Evolutionary conservation across 2,329 filamentous ascomycete species (phyloP), one percentile per base, ranked within the genome.

Genomic region (Penicillium sp.): DNA sequence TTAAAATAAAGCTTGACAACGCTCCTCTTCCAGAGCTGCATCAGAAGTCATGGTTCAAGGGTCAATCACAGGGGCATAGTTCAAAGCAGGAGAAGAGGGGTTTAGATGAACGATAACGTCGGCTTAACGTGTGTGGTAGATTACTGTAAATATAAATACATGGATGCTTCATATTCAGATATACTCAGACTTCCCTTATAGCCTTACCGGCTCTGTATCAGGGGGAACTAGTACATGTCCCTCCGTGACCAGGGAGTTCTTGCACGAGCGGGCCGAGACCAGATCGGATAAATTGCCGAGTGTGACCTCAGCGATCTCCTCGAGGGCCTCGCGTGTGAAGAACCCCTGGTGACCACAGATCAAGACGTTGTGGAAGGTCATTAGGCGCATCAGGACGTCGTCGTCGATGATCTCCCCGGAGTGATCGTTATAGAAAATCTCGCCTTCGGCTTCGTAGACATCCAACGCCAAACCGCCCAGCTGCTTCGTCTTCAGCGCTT

Each of bases 311-410:
- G 82, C 76, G 58, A 85, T 86, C 66, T 84, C 81, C 7, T 70
- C 69, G 43, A 86, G 67, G 1, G 83, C 83, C 67, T 85, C 82
- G 31, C 77, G 69, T 5, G 82, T 85, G 58, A 86, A 83, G 68
- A 85, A 86, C 1, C 80, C 83, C 69, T 85, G 83, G 57, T 86
- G 83, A 0, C 82, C 82, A 55, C 77, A 82, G 52, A 86, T 69
- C 39, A 86, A 64, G 3, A 84, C 82, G 54, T 85, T 85, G 52
- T 77, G 82, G 58, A 85, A 85, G 0, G 81, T 84, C 67, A 82
- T 79, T 54, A 86, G 66, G 5, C 82, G 76, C 76, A 82, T 82
- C 39, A 86, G 70, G 49, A 77, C 72, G 57, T 85, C 82, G 60
- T 86, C 83, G 43, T 84, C 72, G 54, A 85, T 83, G 57, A 85